Evolutionary conservation across 495 filamentous ascomycete species (phyloP).

Genomic region (Astrocystis sublimbata): DNA sequence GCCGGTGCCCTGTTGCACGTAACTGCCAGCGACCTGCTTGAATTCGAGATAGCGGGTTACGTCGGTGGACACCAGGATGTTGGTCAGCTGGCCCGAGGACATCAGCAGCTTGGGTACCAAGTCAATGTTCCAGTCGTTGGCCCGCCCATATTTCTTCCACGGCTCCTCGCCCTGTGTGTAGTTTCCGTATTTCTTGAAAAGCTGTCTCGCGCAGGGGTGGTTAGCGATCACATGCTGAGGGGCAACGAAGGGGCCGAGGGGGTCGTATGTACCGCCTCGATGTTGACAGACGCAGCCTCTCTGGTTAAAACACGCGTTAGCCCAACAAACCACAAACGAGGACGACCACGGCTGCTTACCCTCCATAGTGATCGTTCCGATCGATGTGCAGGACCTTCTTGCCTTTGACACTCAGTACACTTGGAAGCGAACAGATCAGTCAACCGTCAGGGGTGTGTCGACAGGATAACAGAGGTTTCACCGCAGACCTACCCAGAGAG

Average conservation of each 20-base stretch:
- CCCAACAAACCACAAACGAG: slow-evolving; percentile 7
- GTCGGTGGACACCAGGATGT: slow-evolving; percentile 94
- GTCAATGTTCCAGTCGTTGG: slow-evolving; percentile 99
- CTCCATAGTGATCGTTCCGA: slow-evolving; percentile 98
- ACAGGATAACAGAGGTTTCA: slow-evolving; percentile 13
- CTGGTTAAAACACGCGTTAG: slow-evolving; percentile 51
- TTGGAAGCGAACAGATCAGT: slow-evolving; percentile 36
- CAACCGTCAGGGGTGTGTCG: background rate
- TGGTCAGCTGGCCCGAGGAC: slow-evolving; percentile 97
- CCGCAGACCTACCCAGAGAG: slow-evolving; percentile 76
- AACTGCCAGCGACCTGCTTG: slow-evolving; percentile 97
- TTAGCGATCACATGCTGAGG: slow-evolving; percentile 27
- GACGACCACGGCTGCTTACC: slow-evolving; percentile 57
- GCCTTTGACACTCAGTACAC: slow-evolving; percentile 96
- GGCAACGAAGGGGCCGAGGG: slow-evolving; percentile 14
- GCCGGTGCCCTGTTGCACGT: slow-evolving; percentile 84
- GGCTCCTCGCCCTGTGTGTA: slow-evolving; percentile 78
- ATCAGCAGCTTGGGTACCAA: slow-evolving; percentile 97
- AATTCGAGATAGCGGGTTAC: slow-evolving; percentile 98
- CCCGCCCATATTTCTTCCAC: slow-evolving; percentile 94
- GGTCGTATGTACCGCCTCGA: slow-evolving; percentile 69
- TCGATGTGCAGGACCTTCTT: slow-evolving; percentile 99
- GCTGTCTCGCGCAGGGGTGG: slow-evolving; percentile 47
- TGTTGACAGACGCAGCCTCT: slow-evolving; percentile 91
- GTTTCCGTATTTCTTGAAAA: slow-evolving; percentile 95